These are phyloP conservation scores for Taphrina confusa DNA, from an alignment of 1,139 yeast genomes.

Conservation along the genomic window DNA sequence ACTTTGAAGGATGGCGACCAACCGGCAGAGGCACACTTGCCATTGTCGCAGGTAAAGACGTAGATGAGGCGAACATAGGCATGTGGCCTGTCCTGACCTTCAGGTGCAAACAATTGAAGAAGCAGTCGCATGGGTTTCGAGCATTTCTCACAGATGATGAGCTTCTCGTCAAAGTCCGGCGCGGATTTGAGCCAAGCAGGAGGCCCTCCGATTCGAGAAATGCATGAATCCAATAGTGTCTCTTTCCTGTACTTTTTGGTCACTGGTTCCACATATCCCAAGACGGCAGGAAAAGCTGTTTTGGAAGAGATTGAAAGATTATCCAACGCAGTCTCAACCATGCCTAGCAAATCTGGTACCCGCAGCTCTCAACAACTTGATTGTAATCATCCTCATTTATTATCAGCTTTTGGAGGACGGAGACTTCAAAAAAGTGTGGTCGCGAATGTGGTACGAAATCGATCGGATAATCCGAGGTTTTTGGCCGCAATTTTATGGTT, in stretches of 20 bases:
- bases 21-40: conserved; percentile 30
- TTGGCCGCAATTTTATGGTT: too few species aligned
- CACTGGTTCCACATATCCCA: conserved; percentile 30
- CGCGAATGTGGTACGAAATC: too few species aligned
- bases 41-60: conserved; percentile 33
- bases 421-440: too few species aligned
- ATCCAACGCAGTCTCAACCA: too few species aligned
- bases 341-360: too few species aligned
- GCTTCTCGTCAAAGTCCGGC: conserved; percentile 8
- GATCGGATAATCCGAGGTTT: too few species aligned
- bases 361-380: too few species aligned
- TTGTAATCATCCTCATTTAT: too few species aligned
- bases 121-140: conserved; percentile 23
- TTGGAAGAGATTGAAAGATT: too few species aligned
- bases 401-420: too few species aligned
- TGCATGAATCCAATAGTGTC: conserved; percentile 14
- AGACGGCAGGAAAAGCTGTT: conserved; percentile 5
- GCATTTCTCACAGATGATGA: conserved; percentile 12
- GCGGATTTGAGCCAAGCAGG: conserved; percentile 6
- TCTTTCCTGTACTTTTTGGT: conserved; percentile 14
- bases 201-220: conserved; percentile 35
- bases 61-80: conserved; percentile 34
- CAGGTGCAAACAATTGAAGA: conserved; percentile 34
- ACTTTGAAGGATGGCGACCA: conserved; percentile 30
- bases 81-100: conserved; percentile 21